Evolutionary conservation across 2,329 filamentous ascomycete genomes (phyloP), one percentile per base, ranked within the genome.

Genomic region (Cordyceps tenuipes): DNA sequence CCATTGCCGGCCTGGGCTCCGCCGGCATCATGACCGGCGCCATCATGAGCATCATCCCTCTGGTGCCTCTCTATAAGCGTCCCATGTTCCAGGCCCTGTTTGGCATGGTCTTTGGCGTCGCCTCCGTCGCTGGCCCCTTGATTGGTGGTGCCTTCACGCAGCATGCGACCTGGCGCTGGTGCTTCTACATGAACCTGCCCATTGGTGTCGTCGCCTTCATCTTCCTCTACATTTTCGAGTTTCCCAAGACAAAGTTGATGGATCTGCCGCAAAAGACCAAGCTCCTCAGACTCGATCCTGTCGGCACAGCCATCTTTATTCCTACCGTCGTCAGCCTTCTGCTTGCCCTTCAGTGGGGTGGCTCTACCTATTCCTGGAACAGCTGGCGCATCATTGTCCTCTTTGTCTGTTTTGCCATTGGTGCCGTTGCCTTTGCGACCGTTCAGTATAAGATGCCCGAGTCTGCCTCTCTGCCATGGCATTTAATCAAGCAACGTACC

Each of bases 341-440:
- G 3, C 73, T 88, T 5, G 84, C 84, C 1, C 73, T 88, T 39
- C 81, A 87, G 66, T 87, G 83, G 84, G 83, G 82, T 56, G 83
- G 83, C 3, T 76, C 76, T 2, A 75, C 69, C 2, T 81, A 83
- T 64, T 63, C 73, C 0, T 86, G 82, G 83, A 71, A 68, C 44
- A 76, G 73, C 63, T 79, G 78, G 72, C 77, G 78, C 48, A 77
- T 84, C 58, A 77, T 85, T 53, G 64, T 79, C 8, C 72, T 85
- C n/a, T 75, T 85, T 9, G 72, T 77, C 48, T 63, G 83, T 10
- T 83, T 81, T 61, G 79, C 66, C 0, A 65, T 79, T 17, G 72
- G 77, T 2, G 72, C 75, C 12, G 60, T 77, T 39, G 74, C 73
- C 5, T 86, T 85, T 66, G 72, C 73, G 26, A 68, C 71, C 2